phyloP scores from a whole-genome alignment of 2,329 filamentous ascomycete species.

The Aspergillus persii region DNA sequence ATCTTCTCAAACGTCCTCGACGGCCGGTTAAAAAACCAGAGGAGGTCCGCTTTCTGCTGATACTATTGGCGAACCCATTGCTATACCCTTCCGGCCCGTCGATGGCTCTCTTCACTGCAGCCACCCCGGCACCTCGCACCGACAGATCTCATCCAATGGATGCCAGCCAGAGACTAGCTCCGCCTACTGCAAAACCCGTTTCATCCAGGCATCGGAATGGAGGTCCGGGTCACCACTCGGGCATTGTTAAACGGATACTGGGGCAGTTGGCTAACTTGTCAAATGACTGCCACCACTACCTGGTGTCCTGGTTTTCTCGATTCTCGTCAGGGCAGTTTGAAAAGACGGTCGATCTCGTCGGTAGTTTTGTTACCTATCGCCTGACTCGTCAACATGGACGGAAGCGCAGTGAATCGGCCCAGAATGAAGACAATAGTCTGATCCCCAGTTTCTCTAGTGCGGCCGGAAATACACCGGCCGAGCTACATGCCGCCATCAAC shows the following conservation, averaged over 20 bases:
- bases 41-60: conserved; percentile 73
- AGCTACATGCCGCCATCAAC: conserved; percentile 74
- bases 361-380: conserved; percentile 78
- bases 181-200: conserved; percentile 14
- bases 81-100: conserved; percentile 52
- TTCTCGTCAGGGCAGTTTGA: conserved; percentile 67
- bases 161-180: conserved; percentile 13
- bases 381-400: conserved; percentile 69
- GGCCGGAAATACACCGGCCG: conserved; percentile 63
- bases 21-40: conserved; percentile 65
- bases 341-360: conserved; percentile 71
- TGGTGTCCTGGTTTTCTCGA: conserved; percentile 75
- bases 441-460: conserved; percentile 70
- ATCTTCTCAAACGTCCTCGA: conserved; percentile 74
- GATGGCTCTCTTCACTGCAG: conserved; percentile 11
- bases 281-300: conserved; percentile 70
- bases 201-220: conserved; percentile 24
- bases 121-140: conserved; percentile 20
- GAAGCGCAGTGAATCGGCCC: conserved; percentile 58
- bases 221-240: conserved; percentile 68
- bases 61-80: conserved; percentile 76
- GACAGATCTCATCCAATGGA: conserved; percentile 29
- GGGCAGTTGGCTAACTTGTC: conserved; percentile 76
- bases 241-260: conserved; percentile 79
- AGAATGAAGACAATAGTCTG: conserved; percentile 57